phyloP scores from a whole-genome alignment of 2,329 filamentous ascomycete genomes.

The Penicillium digitatum region DNA sequence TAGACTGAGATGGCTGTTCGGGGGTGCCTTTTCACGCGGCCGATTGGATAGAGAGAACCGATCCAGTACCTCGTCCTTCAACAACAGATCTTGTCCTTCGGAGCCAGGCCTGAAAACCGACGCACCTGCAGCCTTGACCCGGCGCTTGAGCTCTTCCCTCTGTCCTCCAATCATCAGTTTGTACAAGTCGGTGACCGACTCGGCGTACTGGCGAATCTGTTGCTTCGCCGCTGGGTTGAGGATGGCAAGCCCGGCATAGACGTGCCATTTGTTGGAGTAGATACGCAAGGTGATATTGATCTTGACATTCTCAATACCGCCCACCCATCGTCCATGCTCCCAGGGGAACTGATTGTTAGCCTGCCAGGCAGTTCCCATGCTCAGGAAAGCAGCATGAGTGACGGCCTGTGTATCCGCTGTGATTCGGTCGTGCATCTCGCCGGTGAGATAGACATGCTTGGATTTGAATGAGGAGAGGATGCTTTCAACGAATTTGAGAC shows the following conservation, averaged over 20 bases:
- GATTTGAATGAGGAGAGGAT: conserved; percentile 80
- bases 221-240: conserved; percentile 87
- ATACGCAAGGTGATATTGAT: conserved; percentile 97
- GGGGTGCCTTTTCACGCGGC: conserved; percentile 62
- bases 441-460: conserved; percentile 81
- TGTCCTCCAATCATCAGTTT: conserved; percentile 94
- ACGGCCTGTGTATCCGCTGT: conserved; percentile 98
- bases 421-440: conserved; percentile 87
- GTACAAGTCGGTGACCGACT: conserved; percentile 87
- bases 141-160: conserved; percentile 64
- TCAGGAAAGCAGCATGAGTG: conserved; percentile 92
- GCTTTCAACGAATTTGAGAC: conserved; percentile 71
- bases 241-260: conserved; percentile 95
- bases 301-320: conserved; percentile 98
- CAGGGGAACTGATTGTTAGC: conserved; percentile 94
- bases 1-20: conserved; percentile 87
- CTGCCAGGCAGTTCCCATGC: conserved; percentile 97
- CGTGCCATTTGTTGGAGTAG: conserved; percentile 99
- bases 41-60: conserved; percentile 76
- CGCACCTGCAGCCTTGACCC: conserved; percentile 76
- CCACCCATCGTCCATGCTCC: conserved; percentile 92
- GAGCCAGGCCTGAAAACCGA: conserved; percentile 58
- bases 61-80: conserved; percentile 77
- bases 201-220: conserved; percentile 92
- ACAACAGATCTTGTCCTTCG: conserved; percentile 61